Base-by-base conservation (phyloP, 345 rosid species). In the Acer negundo region DNA sequence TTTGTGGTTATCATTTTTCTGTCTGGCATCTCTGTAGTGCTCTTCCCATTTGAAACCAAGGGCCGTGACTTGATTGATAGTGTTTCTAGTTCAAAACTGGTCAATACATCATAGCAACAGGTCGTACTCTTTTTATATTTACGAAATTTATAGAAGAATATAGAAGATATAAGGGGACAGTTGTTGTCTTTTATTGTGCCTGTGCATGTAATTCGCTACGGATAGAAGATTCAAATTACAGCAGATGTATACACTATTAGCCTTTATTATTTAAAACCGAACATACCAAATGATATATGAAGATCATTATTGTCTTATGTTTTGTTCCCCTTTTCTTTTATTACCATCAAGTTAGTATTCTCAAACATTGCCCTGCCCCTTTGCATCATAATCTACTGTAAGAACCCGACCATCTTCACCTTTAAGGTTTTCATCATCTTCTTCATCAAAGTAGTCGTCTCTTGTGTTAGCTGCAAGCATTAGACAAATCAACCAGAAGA, bases 11-110 rank as follows among this genome's bases (percentile, higher is more conserved):
- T 95, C 75, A 77, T 87, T 61, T 80, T 93, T 67, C 63, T 84
- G 20, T 88, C 98, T 13, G 98, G 93, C 23, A 69, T 92, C 67
- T 89, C 88, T 77, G 92, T 88, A 17, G 69, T 87, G 78, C 79
- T 89, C 55, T 92, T 95, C 80, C 99, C 99, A 0, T 78, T 88
- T 24, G 98, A 95, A 78, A 95, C 99, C 12, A 93, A 83, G 61
- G 99, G 99, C 75, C 86, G 93, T 44, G 85, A 89, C 1, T 81
- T 95, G 75, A 84, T 74, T 6, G 98, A 95, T 68, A 83, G 62
- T 69, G 47, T 90, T 26, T 80, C 89, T 13, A 38, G 24, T 61
- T 35, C 80, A 69, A 65, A 81, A 76, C 47, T 62, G 75, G 44
- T 10, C 31, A 61, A 3, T 82, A 40, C 70, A 44, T 31, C 78